Evolutionary conservation across 345 rosid species (phyloP), one percentile per base, ranked within the genome.

Genomic region (Arabidopsis thaliana): DNA sequence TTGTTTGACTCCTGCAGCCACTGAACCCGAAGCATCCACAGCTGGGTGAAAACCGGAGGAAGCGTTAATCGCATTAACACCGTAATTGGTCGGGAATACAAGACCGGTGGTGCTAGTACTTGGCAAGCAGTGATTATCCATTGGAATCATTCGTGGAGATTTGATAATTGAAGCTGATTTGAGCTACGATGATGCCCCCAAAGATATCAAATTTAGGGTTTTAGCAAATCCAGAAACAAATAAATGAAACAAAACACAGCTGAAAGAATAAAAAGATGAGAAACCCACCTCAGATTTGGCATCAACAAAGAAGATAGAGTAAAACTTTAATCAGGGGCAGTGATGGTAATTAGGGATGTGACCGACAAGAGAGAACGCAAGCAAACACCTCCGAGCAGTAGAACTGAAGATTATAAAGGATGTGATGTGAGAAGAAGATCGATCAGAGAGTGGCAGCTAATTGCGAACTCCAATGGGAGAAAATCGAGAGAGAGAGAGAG

Each of bases 31-130:
- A n/a, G 65, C 22, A 49, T 51, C 62, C 14, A 42, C 0, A 60
- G 40, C 7, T 1, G 59, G 25, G 10, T 34, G 40, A 12, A 60
- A 63, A 38, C 75, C 59, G 5, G 60, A 45, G 11, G 12, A 44
- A 11, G 48, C 3, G 58, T 65, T 73, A 0, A 53, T 50, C 32
- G 65, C 71, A 44, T 74, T 65, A 5, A 46, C 1, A 58, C 22
- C 12, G 67, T 72, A 78, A 33, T 23, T 78, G 0, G 51, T 22
- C 50, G 78, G 73, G 44, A 51, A 78, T 4, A 72, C 44, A 42
- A 65, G 22, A 59, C 73, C 52, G 36, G 69, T 10, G 63, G 78
- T 72, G 81, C 78, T 78, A 52, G 59, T 23, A 23, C 57, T 72
- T 12, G 78, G 59, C 2, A 57, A 25, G 24, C 49, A 65, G 77